These are phyloP conservation scores for Nymphaea thermarum DNA, from an alignment of 164 flowering plant species.

Conservation along the genomic window DNA sequence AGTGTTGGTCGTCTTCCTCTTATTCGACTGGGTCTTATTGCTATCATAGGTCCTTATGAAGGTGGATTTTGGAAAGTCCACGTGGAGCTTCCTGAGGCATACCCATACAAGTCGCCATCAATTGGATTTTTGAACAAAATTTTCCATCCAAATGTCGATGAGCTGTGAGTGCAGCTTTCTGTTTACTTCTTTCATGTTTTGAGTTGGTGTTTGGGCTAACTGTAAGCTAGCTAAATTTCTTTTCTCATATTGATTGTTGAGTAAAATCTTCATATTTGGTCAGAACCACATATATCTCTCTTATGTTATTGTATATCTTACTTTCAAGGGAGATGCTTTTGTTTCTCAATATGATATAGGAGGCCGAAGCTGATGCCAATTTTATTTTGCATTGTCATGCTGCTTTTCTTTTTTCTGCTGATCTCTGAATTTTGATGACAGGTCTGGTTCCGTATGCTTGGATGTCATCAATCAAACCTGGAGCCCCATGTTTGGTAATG, in stretches of 20 bases:
- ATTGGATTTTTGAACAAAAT: constrained; percentile 91
- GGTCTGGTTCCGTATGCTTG: constrained; percentile 98
- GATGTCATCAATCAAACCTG: constrained; percentile 95
- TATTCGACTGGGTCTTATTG: neutral
- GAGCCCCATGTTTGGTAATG: constrained; percentile 97
- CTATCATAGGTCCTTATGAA: constrained; percentile 74
- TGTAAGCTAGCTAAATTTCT: neutral
- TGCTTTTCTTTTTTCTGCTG: neutral
- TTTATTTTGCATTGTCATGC: neutral
- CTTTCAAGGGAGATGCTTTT: neutral
- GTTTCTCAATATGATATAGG: neutral
- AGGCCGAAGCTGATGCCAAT: neutral
- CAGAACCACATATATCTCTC: neutral
- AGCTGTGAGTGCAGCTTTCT: constrained; percentile 43
- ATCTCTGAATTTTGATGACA: constrained; percentile 17
- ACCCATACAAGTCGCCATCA: constrained; percentile 95
- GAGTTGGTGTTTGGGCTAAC: neutral
- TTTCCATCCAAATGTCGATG: constrained; percentile 95
- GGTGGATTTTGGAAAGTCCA: constrained; percentile 96
- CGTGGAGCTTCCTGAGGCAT: constrained; percentile 88
- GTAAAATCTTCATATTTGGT: neutral
- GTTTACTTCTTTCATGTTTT: neutral
- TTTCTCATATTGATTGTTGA: neutral
- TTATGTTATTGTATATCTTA: neutral
- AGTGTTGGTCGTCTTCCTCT: neutral